A percentile compares a stretch with the other conserved stretches of the same genome.
Conservation (phyloP, 2,329 filamentous ascomycete species). For the Aureobasidium subglaciale region DNA sequence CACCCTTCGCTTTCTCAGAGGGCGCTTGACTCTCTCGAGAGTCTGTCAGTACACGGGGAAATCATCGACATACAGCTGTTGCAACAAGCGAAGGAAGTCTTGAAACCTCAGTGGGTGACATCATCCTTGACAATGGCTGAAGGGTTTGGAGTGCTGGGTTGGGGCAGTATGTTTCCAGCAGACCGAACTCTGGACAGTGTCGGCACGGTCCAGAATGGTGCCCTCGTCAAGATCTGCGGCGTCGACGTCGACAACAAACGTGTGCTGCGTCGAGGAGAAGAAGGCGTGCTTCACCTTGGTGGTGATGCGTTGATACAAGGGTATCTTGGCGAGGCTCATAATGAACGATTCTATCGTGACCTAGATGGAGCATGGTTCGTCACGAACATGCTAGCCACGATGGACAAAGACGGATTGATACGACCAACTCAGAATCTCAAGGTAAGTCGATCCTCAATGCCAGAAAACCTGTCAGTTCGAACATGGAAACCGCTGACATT, state of each 20-base stretch:
- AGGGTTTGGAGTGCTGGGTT: not conserved
- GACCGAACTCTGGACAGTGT: not conserved
- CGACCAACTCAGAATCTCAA: not conserved
- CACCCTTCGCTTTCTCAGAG: not conserved
- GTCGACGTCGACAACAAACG: not conserved
- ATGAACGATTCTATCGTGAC: not conserved
- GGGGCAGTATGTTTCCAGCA: not conserved
- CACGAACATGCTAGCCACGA: not conserved
- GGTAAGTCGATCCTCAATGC: not conserved
- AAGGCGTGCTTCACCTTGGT: constrained; percentile 1
- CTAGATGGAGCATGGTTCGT: not conserved
- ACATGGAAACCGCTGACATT: not conserved
- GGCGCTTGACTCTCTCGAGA: not conserved
- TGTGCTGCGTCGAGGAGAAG: not conserved
- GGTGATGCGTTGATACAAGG: not conserved
- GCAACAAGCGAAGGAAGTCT: not conserved
- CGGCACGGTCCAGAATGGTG: not conserved
- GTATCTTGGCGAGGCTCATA: not conserved
- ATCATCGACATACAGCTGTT: not conserved
- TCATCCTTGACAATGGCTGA: not conserved
- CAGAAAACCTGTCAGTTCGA: not conserved
- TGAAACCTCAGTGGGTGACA: not conserved
- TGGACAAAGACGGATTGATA: not conserved
- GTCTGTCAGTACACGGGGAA: not conserved
- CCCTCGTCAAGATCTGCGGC: not conserved